Base-by-base conservation (phyloP, 1,284 basidiomycete genomes). In the Tylopilus orsonianus region DNA sequence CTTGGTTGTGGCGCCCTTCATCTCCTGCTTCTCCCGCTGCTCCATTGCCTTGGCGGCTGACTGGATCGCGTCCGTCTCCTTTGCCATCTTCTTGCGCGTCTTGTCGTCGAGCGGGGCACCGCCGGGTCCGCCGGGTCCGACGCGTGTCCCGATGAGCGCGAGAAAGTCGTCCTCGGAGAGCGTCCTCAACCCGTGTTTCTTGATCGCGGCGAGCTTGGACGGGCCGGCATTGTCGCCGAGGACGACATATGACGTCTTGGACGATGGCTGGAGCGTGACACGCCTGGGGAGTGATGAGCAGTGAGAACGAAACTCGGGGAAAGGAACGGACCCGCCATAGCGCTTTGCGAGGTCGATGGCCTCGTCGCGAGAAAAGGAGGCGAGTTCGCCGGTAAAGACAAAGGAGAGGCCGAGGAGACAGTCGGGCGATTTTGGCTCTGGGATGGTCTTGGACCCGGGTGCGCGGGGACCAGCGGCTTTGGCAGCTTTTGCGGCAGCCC, bases 321-420 rank as follows among this genome's bases (percentile, higher is more conserved):
- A 2, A 18, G 14, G 3, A 1, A 70, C 89, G 55, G 49, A 92
- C 91, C 85, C 96, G 56, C 93, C 93, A 64, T 87, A 95, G 5
- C 94, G 89, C 69, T 98, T 98, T 0, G 89, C 95, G 2, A 97
- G 71, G 56, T 96, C 91, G 32, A 78, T 64, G 0, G 92, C 90
- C 59, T 97, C 93, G 6, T 98, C 93, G 27, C 96, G 81, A 2
- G 90, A 85, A 49, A 99, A 83, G 48, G 87, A 90, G 38, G 79
- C 81, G 39, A 99, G 72, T 61, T 99, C 95, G 10, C 96, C 97
- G 0, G 94, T 97, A 58, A 99, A 99, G 20, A 99, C 97, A 58
- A 99, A 88, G 0, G 93, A 81, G 20, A 99, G 75, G 0, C 95
- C 95, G 0, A 85, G 80, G 2, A 99, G 76, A 64, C 90, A 93